phyloP scores from a whole-genome alignment of 129 eudicot species.

The Tagetes patula region DNA sequence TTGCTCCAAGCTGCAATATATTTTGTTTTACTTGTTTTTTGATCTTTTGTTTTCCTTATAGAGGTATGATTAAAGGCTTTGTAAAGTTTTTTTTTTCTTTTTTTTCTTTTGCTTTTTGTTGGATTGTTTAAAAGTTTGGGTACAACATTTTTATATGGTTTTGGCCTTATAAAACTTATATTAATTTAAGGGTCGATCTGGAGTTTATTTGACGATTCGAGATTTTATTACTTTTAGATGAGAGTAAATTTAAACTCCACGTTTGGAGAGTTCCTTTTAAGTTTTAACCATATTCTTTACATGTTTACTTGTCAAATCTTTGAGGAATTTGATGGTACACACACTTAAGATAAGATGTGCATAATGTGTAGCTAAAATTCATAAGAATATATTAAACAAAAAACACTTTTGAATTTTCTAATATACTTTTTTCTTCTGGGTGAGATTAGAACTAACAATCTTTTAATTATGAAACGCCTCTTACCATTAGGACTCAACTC shows the following conservation, averaged over 20 bases:
- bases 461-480: too few species aligned
- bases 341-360: slow-evolving; percentile 17
- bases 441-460: too few species aligned
- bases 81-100: slow-evolving; percentile 26
- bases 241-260: background rate
- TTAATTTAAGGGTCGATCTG: slow-evolving; percentile 21
- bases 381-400: background rate
- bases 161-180: slow-evolving; percentile 36
- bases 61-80: slow-evolving; percentile 34
- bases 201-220: slow-evolving; percentile 11
- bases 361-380: slow-evolving; percentile 20
- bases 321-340: slow-evolving; percentile 20
- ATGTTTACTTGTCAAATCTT: slow-evolving; percentile 11
- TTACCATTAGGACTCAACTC: too few species aligned
- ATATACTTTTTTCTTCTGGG: too few species aligned
- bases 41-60: slow-evolving; percentile 3
- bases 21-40: background rate
- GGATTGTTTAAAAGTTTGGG: slow-evolving; percentile 34
- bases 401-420: too few species aligned
- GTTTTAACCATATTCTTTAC: background rate
- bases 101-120: slow-evolving; percentile 17
- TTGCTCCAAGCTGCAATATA: slow-evolving; percentile 24
- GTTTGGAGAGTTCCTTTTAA: too few species aligned
- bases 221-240: slow-evolving; percentile 5
- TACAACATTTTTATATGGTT: slow-evolving; percentile 34